Evolutionary conservation across 176 grass and related monocot genomes (phyloP), one percentile per base, ranked within the genome.

Genomic region (Bromus sterilis): DNA sequence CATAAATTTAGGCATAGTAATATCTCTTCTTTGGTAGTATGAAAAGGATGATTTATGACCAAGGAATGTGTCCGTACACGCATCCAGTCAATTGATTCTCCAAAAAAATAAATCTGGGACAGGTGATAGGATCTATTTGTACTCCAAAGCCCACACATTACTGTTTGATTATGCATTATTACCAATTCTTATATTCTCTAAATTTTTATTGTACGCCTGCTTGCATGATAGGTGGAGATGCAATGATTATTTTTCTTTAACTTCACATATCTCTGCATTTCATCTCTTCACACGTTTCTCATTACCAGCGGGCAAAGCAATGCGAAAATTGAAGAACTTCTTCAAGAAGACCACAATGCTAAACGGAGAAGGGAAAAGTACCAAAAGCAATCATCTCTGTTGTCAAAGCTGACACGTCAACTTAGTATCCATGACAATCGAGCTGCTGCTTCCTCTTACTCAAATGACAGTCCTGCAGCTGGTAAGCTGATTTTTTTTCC

Each of bases 361-460:
- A 99, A 99, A 55, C 80, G 68, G 15, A 89, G 85, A 70, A 88
- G 96, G 74, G 91, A 99, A 49, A 85, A 86, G 82, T 87, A 82
- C 91, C 93, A 99, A 51, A 99, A 90, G 62, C 96, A 99, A 71
- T 95, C 93, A 64, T 90, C 93, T 56, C 80, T 95, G 56, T 61
- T 99, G 77, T 99, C 96, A 56, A 95, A 95, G 68, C 93, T 99
- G 61, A 99, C 89, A 69, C 96, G 89, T 48, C 96, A 99, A 75
- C 90, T 99, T 31, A 91, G 91, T 40, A 79, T 95, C 49, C 92
- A 95, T 77, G 96, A 99, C 73, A 95, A 99, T 74, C 85, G 93
- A 59, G 86, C 93, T 73, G 58, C 89, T 68, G 72, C 79, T 75
- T 84, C 91, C 36, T 84, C 90, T 75, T 88, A 89, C 82, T 88